Evolutionary conservation across 2,329 filamentous ascomycete genomes (phyloP), one percentile per base, ranked within the genome.

Genomic region (Venturia nashicola): DNA sequence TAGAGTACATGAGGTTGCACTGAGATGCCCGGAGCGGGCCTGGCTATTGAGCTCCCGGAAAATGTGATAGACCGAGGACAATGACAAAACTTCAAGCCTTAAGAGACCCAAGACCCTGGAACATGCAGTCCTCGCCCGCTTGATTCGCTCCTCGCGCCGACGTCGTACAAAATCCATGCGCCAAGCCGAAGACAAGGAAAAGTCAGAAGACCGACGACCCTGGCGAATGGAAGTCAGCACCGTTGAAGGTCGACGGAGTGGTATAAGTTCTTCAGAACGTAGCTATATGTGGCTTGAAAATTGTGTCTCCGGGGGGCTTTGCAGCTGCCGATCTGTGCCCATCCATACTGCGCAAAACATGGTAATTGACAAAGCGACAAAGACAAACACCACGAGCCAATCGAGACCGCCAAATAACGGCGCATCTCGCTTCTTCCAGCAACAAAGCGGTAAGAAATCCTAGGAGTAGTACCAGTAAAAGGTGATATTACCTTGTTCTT

Each of bases 71-170:
- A 43, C 43, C 59, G 42, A 42, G 42, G 59, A 60, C 39, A 42
- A 27, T 60, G 39, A 60, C 36, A 60, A 42, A 60, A 44, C 39
- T 14, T 60, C 59, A 60, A 27, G 59, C 39, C 39, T 60, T 27
- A 27, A 42, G 36, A 20, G 44, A n/a, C 36, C 27, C 61, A 59
- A 39, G 20, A 51, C 36, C 34, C 51, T 36, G 61, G 61, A 48
- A 23, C 61, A 63, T 63, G 61, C 61, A 59, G n/a, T 12, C 55
- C n/a, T 61, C 62, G 18, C 57, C 55, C n/a, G 23, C 62, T 46
- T 64, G 62, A 64, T 64, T 64, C 55, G 62, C 54, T 64, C 32
- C 34, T 57, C 39, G 44, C 51, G 55, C 62, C 51, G 62, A 61
- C 62, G 34, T 60, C 20, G 46, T 59, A 61, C 62, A 40, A 16